Percentiles rank a stretch among this genome's conserved stretches.
These are phyloP conservation scores for Schizophyllum commune DNA, from an alignment of 1,284 basidiomycete genomes.

Conservation along the genomic window DNA sequence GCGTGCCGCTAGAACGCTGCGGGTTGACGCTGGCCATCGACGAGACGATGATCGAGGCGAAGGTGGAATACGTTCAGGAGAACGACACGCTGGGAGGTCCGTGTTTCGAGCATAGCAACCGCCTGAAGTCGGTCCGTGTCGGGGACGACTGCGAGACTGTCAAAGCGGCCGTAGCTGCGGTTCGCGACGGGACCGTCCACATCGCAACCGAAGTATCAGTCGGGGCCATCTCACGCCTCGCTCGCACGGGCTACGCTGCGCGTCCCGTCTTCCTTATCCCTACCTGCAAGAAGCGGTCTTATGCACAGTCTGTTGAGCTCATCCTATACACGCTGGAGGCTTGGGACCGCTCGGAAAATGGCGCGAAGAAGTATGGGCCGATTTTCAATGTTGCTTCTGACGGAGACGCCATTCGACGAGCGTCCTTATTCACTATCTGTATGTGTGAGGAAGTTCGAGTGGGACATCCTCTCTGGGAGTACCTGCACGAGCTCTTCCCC, in stretches of 20 bases:
- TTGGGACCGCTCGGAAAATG: slow-evolving; percentile 3
- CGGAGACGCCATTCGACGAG: slow-evolving; percentile 3
- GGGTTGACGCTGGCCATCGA: too few relatives aligned
- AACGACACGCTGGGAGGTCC: too few relatives aligned
- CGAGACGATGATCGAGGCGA: too few relatives aligned
- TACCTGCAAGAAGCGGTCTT: slow-evolving; percentile 1
- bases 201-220: slow-evolving; percentile 3
- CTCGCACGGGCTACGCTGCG: background rate
- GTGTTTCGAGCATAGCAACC: too few relatives aligned
- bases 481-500: background rate
- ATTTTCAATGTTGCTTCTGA: background rate
- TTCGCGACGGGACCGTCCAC: slow-evolving; percentile 1
- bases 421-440: slow-evolving; percentile 5
- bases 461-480: slow-evolving; percentile 2
- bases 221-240: slow-evolving; percentile 4
- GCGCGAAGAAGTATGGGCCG: slow-evolving; percentile 2
- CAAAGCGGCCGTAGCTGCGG: too few relatives aligned
- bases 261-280: slow-evolving; percentile 2
- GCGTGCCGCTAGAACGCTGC: too few relatives aligned
- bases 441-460: slow-evolving; percentile 2
- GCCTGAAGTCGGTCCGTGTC: too few relatives aligned
- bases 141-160: too few relatives aligned
- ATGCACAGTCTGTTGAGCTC: background rate
- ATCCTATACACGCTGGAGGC: background rate
- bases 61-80: too few relatives aligned